A percentile compares a stretch with the other conserved stretches of the same genome.
phyloP scores from a whole-genome alignment of 306 rosid genomes.

The Inga laurina region DNA sequence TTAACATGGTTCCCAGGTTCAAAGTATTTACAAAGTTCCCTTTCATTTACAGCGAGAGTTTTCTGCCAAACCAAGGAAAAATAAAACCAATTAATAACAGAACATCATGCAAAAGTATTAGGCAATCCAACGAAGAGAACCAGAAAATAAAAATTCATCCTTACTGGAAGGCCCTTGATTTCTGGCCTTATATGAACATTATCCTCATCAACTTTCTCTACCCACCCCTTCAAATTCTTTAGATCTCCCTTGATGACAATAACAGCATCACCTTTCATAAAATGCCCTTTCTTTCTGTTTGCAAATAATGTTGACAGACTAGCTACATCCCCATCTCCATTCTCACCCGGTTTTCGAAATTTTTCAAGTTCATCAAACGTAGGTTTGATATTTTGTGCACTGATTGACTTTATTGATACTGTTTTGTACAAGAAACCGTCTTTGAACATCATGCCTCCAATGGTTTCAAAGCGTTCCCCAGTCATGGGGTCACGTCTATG shows the following conservation, averaged over 20 bases:
- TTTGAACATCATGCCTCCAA: constrained; percentile 91
- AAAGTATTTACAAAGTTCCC: constrained; percentile 93
- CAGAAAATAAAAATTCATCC: constrained; percentile 31
- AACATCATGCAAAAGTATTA: constrained; percentile 5
- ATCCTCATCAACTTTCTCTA: constrained; percentile 94
- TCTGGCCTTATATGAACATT: constrained; percentile 91
- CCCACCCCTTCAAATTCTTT: constrained; percentile 93
- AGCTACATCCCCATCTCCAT: constrained; percentile 84
- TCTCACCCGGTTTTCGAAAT: constrained; percentile 87
- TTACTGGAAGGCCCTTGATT: constrained; percentile 86
- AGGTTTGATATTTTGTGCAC: constrained; percentile 77
- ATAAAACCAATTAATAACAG: constrained; percentile 24
- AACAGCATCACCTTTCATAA: constrained; percentile 97
- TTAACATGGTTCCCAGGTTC: constrained; percentile 98
- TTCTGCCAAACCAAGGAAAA: constrained; percentile 40
- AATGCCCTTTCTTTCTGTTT: constrained; percentile 95
- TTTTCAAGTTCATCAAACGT: constrained; percentile 96
- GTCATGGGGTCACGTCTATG: constrained; percentile 84
- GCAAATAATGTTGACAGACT: constrained; percentile 88
- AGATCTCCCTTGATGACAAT: constrained; percentile 89
- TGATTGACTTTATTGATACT: constrained; percentile 88
- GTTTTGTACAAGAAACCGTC: constrained; percentile 93
- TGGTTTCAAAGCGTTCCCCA: constrained; percentile 86
- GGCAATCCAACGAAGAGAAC: constrained; percentile 6
- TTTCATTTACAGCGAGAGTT: constrained; percentile 84